Evolutionary conservation across 805 yeast genomes (phyloP).

Genomic region (Wickerhamiella siamensis): DNA sequence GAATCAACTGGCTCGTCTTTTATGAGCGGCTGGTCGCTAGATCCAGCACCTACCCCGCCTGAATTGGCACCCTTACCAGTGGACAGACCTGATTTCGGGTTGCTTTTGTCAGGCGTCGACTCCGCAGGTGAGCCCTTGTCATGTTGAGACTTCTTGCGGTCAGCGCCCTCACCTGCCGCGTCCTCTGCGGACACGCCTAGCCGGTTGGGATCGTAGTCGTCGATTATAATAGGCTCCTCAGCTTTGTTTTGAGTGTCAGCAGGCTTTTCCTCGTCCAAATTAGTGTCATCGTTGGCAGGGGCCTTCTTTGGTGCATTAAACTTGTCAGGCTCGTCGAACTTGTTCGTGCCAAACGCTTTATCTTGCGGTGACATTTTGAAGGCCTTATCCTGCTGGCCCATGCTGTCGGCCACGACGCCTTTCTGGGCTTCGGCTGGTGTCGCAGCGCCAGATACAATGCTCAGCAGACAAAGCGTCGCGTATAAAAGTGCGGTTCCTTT

Average conservation of each 20-base stretch:
- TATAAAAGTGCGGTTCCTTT: background rate
- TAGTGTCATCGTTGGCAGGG: constrained; percentile 13
- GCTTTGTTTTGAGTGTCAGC: constrained; percentile 2
- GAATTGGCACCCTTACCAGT: constrained; percentile 7
- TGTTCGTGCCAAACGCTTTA: constrained; percentile 17
- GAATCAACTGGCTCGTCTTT: background rate
- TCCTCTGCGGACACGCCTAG: constrained; percentile 21
- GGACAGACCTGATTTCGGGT: constrained; percentile 6
- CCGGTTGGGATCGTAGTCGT: constrained; percentile 26
- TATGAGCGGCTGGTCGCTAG: background rate
- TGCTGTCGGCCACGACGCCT: constrained; percentile 3
- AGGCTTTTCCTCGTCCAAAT: constrained; percentile 2
- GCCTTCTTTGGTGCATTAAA: constrained; percentile 19
- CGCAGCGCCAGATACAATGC: background rate
- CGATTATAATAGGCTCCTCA: constrained; percentile 22
- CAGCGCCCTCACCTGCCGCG: constrained; percentile 9
- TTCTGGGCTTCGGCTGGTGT: background rate
- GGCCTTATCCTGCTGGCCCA: constrained; percentile 20
- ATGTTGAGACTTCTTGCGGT: constrained; percentile 5
- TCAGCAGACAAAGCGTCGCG: background rate
- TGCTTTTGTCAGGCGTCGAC: background rate
- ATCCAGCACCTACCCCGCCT: constrained; percentile 9
- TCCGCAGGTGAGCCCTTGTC: constrained; percentile 3
- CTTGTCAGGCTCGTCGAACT: constrained; percentile 12
- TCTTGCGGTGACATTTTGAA: constrained; percentile 26